phyloP scores from a whole-genome alignment of 2,329 filamentous ascomycete species.

The Tolypocladium tropicale region DNA sequence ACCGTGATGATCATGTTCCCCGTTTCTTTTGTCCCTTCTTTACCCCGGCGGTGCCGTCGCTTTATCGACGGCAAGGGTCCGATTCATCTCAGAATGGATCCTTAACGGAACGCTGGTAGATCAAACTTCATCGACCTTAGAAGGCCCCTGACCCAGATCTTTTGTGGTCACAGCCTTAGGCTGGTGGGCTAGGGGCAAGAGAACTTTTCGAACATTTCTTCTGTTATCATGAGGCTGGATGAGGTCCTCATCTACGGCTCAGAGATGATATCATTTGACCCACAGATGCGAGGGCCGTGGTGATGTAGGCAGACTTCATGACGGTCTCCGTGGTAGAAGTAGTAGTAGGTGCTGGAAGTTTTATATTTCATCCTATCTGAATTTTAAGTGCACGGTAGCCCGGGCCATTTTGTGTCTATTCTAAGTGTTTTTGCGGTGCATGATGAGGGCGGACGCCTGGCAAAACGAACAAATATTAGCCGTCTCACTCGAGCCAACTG shows the following conservation, averaged over 20 bases:
- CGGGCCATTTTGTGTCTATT: background rate
- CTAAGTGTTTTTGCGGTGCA: conserved; percentile 17
- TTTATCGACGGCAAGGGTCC: conserved; percentile 60
- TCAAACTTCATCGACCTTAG: conserved; percentile 24
- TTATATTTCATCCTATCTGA: background rate
- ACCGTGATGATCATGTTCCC: background rate
- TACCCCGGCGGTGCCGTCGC: conserved; percentile 62
- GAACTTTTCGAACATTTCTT: conserved; percentile 29
- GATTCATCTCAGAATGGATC: conserved; percentile 56
- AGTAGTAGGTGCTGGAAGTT: too few species aligned
- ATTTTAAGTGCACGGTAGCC: background rate
- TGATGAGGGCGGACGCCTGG: conserved; percentile 21
- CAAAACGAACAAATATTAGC: background rate
- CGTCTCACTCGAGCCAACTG: background rate
- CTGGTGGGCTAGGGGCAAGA: conserved; percentile 28
- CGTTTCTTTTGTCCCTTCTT: background rate
- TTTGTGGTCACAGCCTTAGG: conserved; percentile 14
- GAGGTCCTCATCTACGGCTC: background rate
- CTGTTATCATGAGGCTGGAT: background rate
- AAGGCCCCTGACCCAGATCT: conserved; percentile 24
- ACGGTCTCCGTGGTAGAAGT: background rate
- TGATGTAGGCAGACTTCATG: background rate
- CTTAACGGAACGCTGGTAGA: conserved; percentile 83
- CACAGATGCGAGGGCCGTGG: background rate
- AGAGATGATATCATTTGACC: background rate